A percentile compares a stretch with the other conserved stretches of the same genome.
Evolutionary conservation across 345 rosid genomes (phyloP).

Genomic region (Hypericum perforatum): DNA sequence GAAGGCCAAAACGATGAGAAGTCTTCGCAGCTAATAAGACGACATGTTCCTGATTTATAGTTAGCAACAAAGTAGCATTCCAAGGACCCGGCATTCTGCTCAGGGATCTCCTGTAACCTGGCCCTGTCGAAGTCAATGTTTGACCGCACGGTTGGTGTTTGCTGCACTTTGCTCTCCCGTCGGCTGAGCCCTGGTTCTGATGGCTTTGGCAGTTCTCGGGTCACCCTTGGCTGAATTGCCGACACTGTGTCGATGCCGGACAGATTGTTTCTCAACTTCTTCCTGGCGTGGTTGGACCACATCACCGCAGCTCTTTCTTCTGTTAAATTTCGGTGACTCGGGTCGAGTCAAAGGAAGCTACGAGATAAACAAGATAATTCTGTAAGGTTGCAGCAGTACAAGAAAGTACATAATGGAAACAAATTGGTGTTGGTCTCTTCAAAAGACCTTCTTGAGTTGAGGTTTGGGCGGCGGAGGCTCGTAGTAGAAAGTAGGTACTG

Average conservation of each 20-base stretch:
- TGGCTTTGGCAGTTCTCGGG: conserved; percentile 10
- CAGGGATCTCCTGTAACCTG: too few relatives aligned
- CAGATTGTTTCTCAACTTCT: conserved; percentile 48
- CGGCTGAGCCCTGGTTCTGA: conserved; percentile 22
- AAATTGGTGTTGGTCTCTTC: not conserved
- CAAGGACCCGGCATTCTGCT: too few relatives aligned
- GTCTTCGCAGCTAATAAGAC: too few relatives aligned
- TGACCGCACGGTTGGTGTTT: too few relatives aligned
- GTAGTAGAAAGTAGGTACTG: conserved; percentile 88
- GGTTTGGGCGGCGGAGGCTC: conserved; percentile 78
- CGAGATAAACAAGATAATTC: conserved; percentile 10
- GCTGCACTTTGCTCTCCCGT: too few relatives aligned
- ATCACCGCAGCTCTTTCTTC: conserved; percentile 90
- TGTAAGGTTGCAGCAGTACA: not conserved
- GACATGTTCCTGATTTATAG: too few relatives aligned
- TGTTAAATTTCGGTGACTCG: conserved; percentile 33
- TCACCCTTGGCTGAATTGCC: conserved; percentile 40
- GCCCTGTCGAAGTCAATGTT: too few relatives aligned
- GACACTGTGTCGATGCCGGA: conserved; percentile 56
- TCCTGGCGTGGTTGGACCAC: conserved; percentile 32
- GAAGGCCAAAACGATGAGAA: too few relatives aligned
- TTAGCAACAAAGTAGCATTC: too few relatives aligned
- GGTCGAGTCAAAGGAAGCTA: conserved; percentile 85
- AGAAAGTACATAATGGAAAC: not conserved
- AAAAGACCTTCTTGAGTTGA: conserved; percentile 74